Conservation (phyloP, 805 yeast genomes). For the Metschnikowia proteae region DNA sequence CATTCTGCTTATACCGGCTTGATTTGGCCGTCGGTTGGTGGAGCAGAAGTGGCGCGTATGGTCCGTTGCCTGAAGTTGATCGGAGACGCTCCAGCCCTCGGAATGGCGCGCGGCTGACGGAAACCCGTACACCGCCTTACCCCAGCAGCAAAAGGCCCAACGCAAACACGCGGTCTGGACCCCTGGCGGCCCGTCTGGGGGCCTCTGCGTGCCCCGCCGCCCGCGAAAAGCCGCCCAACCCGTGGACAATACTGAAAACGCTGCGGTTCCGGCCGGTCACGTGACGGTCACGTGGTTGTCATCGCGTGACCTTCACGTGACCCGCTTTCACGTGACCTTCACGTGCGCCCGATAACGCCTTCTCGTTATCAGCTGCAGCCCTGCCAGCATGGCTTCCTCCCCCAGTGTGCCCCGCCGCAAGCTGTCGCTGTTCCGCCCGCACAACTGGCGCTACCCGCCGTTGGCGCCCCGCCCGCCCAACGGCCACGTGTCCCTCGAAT, state of each 20-base stretch:
- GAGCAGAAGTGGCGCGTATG: neutral
- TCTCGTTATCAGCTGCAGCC: constrained; percentile 1
- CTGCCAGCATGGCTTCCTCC: neutral
- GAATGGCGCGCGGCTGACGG: neutral
- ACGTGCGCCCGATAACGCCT: neutral
- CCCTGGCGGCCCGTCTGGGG: no score
- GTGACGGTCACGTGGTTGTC: no score
- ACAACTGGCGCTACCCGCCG: constrained; percentile 10
- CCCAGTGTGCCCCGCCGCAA: constrained; percentile 2
- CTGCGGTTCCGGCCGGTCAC: neutral
- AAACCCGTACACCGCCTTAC: neutral
- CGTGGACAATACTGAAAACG: no score
- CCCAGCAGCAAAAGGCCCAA: neutral
- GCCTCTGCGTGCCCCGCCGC: no score
- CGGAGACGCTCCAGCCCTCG: neutral
- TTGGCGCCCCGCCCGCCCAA: neutral
- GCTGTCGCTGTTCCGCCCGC: constrained; percentile 14
- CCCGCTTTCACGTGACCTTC: neutral
- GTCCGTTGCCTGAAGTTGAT: neutral
- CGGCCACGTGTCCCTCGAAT: constrained; percentile 14
- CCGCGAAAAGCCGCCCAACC: no score
- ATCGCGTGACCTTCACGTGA: no score
- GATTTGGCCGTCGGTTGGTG: no score
- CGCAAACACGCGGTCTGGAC: neutral
- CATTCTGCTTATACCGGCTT: neutral